Evolutionary conservation across 306 rosid genomes (phyloP).

Genomic region (Erythrophleum fordii): DNA sequence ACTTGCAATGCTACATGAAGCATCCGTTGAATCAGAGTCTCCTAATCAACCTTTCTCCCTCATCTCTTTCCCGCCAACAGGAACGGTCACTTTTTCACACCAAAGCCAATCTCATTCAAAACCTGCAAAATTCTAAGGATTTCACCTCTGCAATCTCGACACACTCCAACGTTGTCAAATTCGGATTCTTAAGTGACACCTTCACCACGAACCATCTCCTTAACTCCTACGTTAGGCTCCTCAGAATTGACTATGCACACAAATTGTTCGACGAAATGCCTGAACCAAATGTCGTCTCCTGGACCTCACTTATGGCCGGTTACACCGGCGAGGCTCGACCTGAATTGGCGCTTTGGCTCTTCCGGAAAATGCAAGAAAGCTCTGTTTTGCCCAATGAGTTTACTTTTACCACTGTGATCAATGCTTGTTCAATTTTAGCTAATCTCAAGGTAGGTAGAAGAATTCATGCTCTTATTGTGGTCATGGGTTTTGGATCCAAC

Average conservation of each 20-base stretch:
- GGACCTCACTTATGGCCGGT: conserved; percentile 83
- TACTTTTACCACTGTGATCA: conserved; percentile 66
- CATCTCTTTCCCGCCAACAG: conserved; percentile 50
- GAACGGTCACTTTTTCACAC: conserved; percentile 42
- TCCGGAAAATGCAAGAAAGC: conserved; percentile 52
- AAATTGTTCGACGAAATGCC: conserved; percentile 70
- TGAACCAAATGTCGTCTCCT: conserved; percentile 70
- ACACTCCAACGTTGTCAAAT: conserved; percentile 57
- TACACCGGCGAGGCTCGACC: conserved; percentile 52
- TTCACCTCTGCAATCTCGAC: conserved; percentile 47
- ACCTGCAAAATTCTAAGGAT: conserved; percentile 53
- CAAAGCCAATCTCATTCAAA: conserved; percentile 45
- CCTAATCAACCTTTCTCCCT: conserved; percentile 35
- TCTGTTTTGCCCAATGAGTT: conserved; percentile 68
- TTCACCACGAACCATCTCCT: conserved; percentile 64
- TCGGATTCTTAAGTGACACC: conserved; percentile 55
- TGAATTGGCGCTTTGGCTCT: conserved; percentile 48
- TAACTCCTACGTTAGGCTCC: conserved; percentile 58
- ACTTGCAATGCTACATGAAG: neutral
- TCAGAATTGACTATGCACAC: conserved; percentile 52
- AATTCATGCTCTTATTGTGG: conserved; percentile 59
- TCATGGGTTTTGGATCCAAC: conserved; percentile 55
- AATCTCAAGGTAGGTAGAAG: conserved; percentile 51
- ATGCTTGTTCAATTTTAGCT: conserved; percentile 72
- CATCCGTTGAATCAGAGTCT: conserved; percentile 19